Conservation (phyloP, 176 grass and related monocot species). For the Cenchrus purpureus region DNA sequence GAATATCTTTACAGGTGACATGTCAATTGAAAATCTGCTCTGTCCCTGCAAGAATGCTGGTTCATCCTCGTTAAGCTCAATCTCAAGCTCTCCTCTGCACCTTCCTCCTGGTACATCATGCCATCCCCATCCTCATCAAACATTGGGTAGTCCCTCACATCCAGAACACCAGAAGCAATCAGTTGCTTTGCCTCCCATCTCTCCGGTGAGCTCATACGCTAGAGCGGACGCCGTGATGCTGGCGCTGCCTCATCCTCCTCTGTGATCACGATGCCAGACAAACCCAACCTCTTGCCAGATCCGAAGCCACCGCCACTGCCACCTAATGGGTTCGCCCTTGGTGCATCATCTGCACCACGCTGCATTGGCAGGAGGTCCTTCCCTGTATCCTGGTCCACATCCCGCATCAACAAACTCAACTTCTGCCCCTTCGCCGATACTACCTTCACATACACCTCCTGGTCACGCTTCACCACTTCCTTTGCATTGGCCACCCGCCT, state of each 20-base stretch:
- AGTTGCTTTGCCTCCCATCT: conserved; percentile 94
- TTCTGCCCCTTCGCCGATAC: conserved; percentile 78
- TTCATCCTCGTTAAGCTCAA: conserved; percentile 94
- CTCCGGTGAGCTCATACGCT: conserved; percentile 90
- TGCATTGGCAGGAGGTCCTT: conserved; percentile 76
- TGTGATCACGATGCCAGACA: conserved; percentile 82
- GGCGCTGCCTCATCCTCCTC: conserved; percentile 71
- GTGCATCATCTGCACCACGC: conserved; percentile 52
- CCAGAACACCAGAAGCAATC: conserved; percentile 82
- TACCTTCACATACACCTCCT: conserved; percentile 85
- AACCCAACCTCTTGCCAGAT: conserved; percentile 55
- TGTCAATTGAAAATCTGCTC: conserved; percentile 81
- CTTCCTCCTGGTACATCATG: conserved; percentile 86
- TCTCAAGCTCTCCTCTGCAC: conserved; percentile 84
- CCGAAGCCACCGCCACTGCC: conserved; percentile 23
- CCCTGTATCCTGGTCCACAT: conserved; percentile 91
- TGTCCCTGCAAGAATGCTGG: conserved; percentile 92
- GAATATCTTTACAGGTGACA: conserved; percentile 95
- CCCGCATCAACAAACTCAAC: conserved; percentile 74
- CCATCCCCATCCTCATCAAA: conserved; percentile 91
- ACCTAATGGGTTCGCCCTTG: conserved; percentile 61
- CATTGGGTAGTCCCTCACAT: conserved; percentile 68
- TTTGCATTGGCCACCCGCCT: conserved; percentile 71
- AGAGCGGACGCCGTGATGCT: conserved; percentile 54
- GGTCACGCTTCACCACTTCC: conserved; percentile 76